Base-by-base conservation (phyloP, 2,329 filamentous ascomycete species). In the Periconia sp. region DNA sequence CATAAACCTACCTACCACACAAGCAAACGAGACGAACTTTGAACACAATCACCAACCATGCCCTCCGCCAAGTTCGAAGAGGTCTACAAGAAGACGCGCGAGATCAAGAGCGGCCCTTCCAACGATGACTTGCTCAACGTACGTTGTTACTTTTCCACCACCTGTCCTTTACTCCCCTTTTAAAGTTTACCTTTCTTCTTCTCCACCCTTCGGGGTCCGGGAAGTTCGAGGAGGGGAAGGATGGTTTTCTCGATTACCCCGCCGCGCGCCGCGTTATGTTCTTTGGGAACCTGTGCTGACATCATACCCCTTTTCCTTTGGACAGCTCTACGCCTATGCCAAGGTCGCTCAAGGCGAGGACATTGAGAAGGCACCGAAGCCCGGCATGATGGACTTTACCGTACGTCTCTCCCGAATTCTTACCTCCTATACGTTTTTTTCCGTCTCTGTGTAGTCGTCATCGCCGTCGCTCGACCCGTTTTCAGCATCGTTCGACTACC, bases 351-450 rank as follows among this genome's bases (percentile, higher is more conserved):
- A 71, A 46, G 65, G 64, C 49, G 66, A 69, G 61, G 76, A 77
- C 53, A 72, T 77, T 60, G 65, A 68, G 49, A 59, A 71, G 41
- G 67, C 72, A 20, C 60, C 81, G 52, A 73, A 77, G 59, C 87
- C 87, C 30, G 85, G 88, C 76, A 82, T 85, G 77, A 90, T 91
- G 69, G 85, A 91, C 74, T 68, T 91, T 56, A 86, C 86, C 80
- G 86, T 85, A 75, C 53, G 76, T 67, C 10, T 40, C 37, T 20
- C 20, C 33, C 18, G 18, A 50, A 33, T 7, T 46, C 19, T 43
- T 43, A n/a, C 37, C 52, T 17, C 47, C 10, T 37, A 13, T 44
- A 27, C n/a, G n/a, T n/a, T 45, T 6, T 30, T 2, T 8, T 31
- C 13, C 43, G 13, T n/a, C 7, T 33, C 43, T 27, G 5, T 27